A percentile compares a stretch with the other conserved stretches of the same genome.
Evolutionary conservation across 2,329 filamentous ascomycete genomes (phyloP).

Genomic region (Elsinoe necatrix): DNA sequence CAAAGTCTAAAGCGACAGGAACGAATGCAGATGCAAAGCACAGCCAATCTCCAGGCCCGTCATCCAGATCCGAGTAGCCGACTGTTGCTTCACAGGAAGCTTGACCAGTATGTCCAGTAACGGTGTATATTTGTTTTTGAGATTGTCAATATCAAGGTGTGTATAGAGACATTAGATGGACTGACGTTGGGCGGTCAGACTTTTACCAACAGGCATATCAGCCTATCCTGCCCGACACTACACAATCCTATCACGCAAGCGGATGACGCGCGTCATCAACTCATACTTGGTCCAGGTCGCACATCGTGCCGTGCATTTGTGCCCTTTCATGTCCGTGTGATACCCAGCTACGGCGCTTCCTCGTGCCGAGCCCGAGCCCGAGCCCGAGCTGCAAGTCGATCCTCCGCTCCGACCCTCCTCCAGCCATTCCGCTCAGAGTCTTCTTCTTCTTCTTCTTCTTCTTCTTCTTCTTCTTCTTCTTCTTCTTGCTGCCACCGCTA

Average conservation of each 20-base stretch:
- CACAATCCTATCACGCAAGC: background rate
- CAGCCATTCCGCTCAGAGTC: background rate
- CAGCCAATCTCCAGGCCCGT: background rate
- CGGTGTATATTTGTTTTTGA: background rate
- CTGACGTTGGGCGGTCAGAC: background rate
- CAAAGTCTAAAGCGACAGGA: background rate
- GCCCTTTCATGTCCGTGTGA: background rate
- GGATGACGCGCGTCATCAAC: background rate
- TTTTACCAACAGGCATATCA: background rate
- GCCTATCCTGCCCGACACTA: background rate
- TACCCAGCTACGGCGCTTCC: background rate
- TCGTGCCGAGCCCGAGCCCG: no score
- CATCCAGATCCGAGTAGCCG: background rate
- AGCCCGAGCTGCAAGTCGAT: background rate
- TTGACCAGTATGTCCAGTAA: background rate
- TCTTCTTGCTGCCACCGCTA: background rate
- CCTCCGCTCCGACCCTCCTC: background rate
- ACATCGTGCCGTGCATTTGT: background rate
- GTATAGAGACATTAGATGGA: background rate
- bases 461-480: background rate
- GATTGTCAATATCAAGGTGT: background rate
- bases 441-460: background rate
- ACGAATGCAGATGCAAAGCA: background rate
- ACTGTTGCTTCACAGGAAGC: background rate
- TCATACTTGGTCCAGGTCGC: background rate